These are phyloP conservation scores for Neckera pumila DNA, from an alignment of 225 moss, liverwort and hornwort species.

Conservation along the genomic window DNA sequence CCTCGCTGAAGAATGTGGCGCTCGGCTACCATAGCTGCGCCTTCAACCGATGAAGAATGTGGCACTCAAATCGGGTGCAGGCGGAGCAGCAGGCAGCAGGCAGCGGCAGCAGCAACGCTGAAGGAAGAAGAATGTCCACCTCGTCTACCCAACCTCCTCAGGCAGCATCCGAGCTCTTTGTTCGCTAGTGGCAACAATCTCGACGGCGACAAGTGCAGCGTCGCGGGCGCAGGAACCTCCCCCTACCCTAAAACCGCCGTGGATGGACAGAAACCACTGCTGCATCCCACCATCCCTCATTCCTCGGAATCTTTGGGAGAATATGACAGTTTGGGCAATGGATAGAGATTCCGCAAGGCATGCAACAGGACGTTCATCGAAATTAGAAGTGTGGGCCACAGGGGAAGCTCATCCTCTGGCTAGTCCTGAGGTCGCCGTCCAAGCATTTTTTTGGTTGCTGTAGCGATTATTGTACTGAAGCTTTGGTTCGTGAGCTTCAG, in stretches of 20 bases:
- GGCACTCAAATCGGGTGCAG: neutral
- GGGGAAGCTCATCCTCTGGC: neutral
- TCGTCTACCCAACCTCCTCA: neutral
- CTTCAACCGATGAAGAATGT: neutral
- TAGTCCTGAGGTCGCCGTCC: neutral
- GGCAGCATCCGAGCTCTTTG: conserved; percentile 13
- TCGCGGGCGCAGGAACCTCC: neutral
- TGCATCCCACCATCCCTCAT: neutral
- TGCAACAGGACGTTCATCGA: neutral
- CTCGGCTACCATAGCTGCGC: neutral
- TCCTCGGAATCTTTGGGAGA: neutral
- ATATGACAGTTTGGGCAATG: neutral
- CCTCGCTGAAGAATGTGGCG: neutral
- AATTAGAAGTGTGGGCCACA: neutral
- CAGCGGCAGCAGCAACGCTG: neutral
- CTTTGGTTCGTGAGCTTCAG: neutral
- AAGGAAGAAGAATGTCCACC: neutral
- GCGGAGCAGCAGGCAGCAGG: neutral
- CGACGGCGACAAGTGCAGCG: conserved; percentile 32
- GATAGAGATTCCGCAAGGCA: conserved; percentile 4
- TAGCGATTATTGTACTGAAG: neutral
- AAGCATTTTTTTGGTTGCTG: neutral
- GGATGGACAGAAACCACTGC: conserved; percentile 22
- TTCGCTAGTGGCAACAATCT: conserved; percentile 19
- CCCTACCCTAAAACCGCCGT: conserved; percentile 6